Base-by-base conservation (phyloP, 1,139 yeast genomes). In the Suhomyces taliae region DNA sequence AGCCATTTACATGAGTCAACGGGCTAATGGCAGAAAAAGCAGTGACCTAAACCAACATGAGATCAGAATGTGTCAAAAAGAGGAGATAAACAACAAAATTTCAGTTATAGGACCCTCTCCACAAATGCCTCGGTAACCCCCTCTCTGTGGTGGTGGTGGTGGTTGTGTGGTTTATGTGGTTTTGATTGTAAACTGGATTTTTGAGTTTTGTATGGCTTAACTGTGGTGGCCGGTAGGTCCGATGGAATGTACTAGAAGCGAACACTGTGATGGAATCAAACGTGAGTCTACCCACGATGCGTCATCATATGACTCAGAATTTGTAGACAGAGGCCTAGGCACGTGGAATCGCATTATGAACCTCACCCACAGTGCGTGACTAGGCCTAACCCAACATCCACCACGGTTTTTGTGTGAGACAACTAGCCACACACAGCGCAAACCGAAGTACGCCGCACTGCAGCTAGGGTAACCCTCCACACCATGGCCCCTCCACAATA, bases 331-430 rank as follows among this genome's bases (percentile, higher is more conserved):
- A 26, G 34, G 39, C 39, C 32, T 12, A 31, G 27, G 34, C 34
- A 46, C 45, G 48, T 45, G 48, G 32, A 12, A 45, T 42, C 35
- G 39, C 41, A 39, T 36, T 43, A 43, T 43, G 37, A 33, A 27
- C 34, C 45, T 27, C 36, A 10, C 10, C 37, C 39, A 36, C 34
- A 37, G 40, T 45, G 47, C 47, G 44, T 45, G 47, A 45, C 47
- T 41, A 37, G 41, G 47, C 32, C 34, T 45, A 44, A 41, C 47
- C 38, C 42, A 41, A 44, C 31, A 29, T 31, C 44, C 47, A 40
- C 47, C 46, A 44, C 46, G 12, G 32, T 34, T 37, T 34, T 39
- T 34, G 41, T 38, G 41, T 38, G 19, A 1, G 26, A 8, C 29
- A 19, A 32, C 39, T 44, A 44, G 48, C 48, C 48, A 45, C 48